A percentile compares a stretch with the other conserved stretches of the same genome.
Conservation (phyloP, 768 basidiomycete species). For the Kwoniella mangroviensis region DNA sequence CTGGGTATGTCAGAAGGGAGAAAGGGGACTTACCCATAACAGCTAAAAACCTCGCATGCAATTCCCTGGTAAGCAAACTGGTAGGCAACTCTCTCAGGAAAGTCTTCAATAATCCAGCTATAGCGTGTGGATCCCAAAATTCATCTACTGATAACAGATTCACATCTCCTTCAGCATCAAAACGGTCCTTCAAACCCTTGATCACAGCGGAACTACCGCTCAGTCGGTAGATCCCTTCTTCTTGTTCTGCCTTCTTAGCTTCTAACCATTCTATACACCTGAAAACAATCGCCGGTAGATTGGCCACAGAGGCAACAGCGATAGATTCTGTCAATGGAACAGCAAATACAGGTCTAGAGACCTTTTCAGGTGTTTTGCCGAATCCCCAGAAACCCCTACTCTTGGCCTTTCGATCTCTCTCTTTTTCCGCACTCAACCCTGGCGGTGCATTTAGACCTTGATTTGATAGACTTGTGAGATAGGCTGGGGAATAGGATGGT, state of each 20-base stretch:
- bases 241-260: slow-evolving; percentile 88
- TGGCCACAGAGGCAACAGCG: slow-evolving; percentile 83
- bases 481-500: slow-evolving; percentile 41
- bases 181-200: slow-evolving; percentile 87
- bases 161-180: slow-evolving; percentile 95
- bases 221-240: slow-evolving; percentile 96
- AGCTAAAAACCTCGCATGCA: slow-evolving; percentile 85
- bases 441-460: slow-evolving; percentile 40
- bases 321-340: slow-evolving; percentile 85
- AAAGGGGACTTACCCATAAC: slow-evolving; percentile 76
- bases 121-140: slow-evolving; percentile 96
- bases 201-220: slow-evolving; percentile 95
- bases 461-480: slow-evolving; percentile 42
- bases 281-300: slow-evolving; percentile 91
- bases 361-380: slow-evolving; percentile 62
- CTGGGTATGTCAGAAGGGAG: background rate
- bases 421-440: slow-evolving; percentile 24
- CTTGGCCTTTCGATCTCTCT: slow-evolving; percentile 85
- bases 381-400: slow-evolving; percentile 92
- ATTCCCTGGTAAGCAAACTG: slow-evolving; percentile 87
- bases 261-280: slow-evolving; percentile 94
- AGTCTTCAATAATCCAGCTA: slow-evolving; percentile 90
- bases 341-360: slow-evolving; percentile 77
- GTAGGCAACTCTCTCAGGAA: slow-evolving; percentile 92
- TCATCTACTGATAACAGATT: slow-evolving; percentile 85